Evolutionary conservation across 2,329 filamentous ascomycete genomes (phyloP), one percentile per base, ranked within the genome.

Genomic region (Penicillium italicum): DNA sequence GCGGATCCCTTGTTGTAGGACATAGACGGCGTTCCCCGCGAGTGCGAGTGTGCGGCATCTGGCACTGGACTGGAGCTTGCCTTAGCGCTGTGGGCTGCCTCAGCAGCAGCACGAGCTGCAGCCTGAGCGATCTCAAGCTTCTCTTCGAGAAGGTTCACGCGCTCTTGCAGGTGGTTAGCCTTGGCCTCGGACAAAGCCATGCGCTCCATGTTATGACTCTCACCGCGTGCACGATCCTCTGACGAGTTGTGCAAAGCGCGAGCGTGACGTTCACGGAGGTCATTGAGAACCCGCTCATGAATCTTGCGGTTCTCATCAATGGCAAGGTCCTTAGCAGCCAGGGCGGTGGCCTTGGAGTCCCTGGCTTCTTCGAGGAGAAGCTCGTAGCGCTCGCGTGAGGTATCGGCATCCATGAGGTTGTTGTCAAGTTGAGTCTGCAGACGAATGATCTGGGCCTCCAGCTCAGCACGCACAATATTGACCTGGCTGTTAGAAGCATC

Each of bases 91-190:
- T 85, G 85, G 40, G 88, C 88, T 33, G 90, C 91, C 72, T 88
- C 83, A 16, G 85, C 91, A 16, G 92, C 93, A 36, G 91, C 91
- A 57, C 85, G 85, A 10, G 91, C 92, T 31, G 92, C 92, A 69
- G 91, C 86, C 71, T 92, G 92, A 24, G 93, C 88, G 64, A 97
- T 89, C 65, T 95, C 88, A 16, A 99, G 82, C 73, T 91, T 93
- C 72, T 97, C 92, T 71, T 97, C 91, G 1, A 97, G 80, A 65
- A 95, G 89, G 5, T 82, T 76, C 26, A 97, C 84, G 65, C 90
- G 90, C 66, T 97, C 92, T 70, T 95, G 88, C 22, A 95, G 83
- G 70, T 95, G 89, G 64, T 91, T 85, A 4, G 88, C 85, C 79
- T 93, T 96, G 54, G 91, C 90, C 9, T 92, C 85, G 0, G 91